Evolutionary conservation across 2,329 filamentous ascomycete genomes (phyloP).

Genomic region (Sporothrix euskadiensis): DNA sequence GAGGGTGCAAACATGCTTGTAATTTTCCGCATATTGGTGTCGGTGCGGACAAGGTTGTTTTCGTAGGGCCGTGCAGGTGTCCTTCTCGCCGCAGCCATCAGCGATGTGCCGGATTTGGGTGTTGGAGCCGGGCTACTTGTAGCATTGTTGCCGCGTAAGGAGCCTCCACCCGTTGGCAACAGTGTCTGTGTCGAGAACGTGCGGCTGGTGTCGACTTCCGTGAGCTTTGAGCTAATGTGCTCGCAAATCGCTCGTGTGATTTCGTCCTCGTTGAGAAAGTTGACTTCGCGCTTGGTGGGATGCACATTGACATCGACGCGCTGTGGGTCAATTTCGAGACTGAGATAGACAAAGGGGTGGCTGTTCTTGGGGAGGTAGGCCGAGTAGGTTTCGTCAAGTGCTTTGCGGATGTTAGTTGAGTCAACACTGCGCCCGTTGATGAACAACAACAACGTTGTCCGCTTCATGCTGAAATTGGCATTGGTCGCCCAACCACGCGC

Average conservation of each 20-base stretch:
- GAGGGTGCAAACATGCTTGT: conserved; percentile 85
- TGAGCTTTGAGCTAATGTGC: conserved; percentile 73
- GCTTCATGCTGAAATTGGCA: conserved; percentile 92
- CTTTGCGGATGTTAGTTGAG: conserved; percentile 82
- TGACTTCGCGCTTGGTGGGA: conserved; percentile 93
- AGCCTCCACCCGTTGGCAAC: conserved; percentile 48
- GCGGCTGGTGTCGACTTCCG: conserved; percentile 86
- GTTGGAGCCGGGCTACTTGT: conserved; percentile 31
- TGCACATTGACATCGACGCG: conserved; percentile 97
- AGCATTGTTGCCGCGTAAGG: conserved; percentile 19
- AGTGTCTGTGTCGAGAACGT: conserved; percentile 94
- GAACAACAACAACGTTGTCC: conserved; percentile 83
- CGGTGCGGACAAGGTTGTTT: conserved; percentile 87
- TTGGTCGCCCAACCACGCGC: conserved; percentile 82
- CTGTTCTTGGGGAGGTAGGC: conserved; percentile 88
- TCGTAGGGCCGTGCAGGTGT: conserved; percentile 65
- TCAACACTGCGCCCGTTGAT: conserved; percentile 97
- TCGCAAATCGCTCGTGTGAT: conserved; percentile 85
- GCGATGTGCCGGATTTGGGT: conserved; percentile 40
- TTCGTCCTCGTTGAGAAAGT: conserved; percentile 96
- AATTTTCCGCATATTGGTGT: conserved; percentile 87
- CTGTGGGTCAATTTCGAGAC: conserved; percentile 86
- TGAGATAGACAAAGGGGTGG: conserved; percentile 91
- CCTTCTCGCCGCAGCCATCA: conserved; percentile 40
- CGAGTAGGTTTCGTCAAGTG: conserved; percentile 85